Base-by-base conservation (phyloP, 2,329 filamentous ascomycete species). In the Colletotrichum sp. region DNA sequence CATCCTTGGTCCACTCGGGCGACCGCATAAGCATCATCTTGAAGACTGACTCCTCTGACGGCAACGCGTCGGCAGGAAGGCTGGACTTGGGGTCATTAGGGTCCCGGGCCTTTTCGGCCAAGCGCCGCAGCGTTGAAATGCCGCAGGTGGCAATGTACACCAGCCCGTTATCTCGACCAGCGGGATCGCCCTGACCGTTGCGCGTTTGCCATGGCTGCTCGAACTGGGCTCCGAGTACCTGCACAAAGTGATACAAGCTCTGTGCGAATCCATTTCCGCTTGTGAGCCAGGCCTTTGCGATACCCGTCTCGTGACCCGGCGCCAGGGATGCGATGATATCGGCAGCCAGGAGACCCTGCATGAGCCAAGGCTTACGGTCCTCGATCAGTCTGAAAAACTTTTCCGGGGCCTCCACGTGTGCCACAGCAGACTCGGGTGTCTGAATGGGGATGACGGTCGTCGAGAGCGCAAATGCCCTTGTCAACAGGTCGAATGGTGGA, bases 331-430 rank as follows among this genome's bases (percentile, higher is more conserved):
- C 92, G 5, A 99, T 87, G 68, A 99, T 98, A 79, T 99, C 96
- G 1, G 95, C 96, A 2, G 96, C 95, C 8, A 99, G 89, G 80
- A 99, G 91, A 2, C 96, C 96, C 85, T 99, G 97, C 90, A 98
- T 97, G 13, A 99, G 87, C 80, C 95, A 93, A 1, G 97, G 94
- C 84, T 98, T 98, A 72, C 97, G 93, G 6, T 92, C 92, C 82
- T 98, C 96, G 7, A 97, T 91, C 7, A 96, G 89, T 19, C 90
- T 89, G 59, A 76, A 76, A 64, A 76, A 76, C 57, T 90, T 86
- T 34, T 86, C 83, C 52, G 83, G 82, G 16, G 81, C 84, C 36
- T 77, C 75, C 6, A 77, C 32, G 7, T 77, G 75, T 11, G 72
- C 71, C 15, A 75, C 75, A 6, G 57, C 57, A 12, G 72, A 69